Conservation (phyloP, 2,329 filamentous ascomycete species). For the Amylocarpus encephaloides region DNA sequence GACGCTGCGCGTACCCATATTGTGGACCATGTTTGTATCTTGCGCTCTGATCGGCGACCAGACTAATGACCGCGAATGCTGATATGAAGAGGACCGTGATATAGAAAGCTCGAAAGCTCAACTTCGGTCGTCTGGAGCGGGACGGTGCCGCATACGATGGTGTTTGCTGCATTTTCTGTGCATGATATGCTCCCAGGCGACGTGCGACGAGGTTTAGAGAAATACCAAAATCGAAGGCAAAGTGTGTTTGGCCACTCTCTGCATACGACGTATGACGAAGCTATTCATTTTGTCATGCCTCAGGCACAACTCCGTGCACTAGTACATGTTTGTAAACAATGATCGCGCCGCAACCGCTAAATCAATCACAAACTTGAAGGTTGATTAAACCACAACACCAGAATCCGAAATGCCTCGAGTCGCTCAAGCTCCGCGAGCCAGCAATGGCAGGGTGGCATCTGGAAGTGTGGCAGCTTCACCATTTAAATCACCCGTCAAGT, state of each 20-base stretch:
- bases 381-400: slow-evolving; percentile 2
- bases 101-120: slow-evolving; percentile 31
- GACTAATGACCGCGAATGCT: slow-evolving; percentile 25
- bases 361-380: slow-evolving; percentile 1
- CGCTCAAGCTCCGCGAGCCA: slow-evolving; percentile 39
- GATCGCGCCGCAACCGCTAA: background rate
- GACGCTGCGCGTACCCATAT: slow-evolving; percentile 25
- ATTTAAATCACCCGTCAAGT: slow-evolving; percentile 34
- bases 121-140: slow-evolving; percentile 17
- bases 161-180: slow-evolving; percentile 21
- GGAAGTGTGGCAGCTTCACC: slow-evolving; percentile 27
- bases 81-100: slow-evolving; percentile 29
- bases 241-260: background rate
- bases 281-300: background rate
- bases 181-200: slow-evolving; percentile 17
- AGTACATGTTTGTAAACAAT: slow-evolving; percentile 12
- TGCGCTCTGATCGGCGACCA: slow-evolving; percentile 28
- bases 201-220: background rate
- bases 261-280: slow-evolving; percentile 3
- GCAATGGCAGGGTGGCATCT: slow-evolving; percentile 37
- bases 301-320: no score
- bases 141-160: slow-evolving; percentile 15
- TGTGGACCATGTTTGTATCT: slow-evolving; percentile 25
- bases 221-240: background rate
- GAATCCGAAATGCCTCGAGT: slow-evolving; percentile 46